These are phyloP conservation scores for Quillaja saponaria DNA, from an alignment of 306 rosid species.

Conservation along the genomic window DNA sequence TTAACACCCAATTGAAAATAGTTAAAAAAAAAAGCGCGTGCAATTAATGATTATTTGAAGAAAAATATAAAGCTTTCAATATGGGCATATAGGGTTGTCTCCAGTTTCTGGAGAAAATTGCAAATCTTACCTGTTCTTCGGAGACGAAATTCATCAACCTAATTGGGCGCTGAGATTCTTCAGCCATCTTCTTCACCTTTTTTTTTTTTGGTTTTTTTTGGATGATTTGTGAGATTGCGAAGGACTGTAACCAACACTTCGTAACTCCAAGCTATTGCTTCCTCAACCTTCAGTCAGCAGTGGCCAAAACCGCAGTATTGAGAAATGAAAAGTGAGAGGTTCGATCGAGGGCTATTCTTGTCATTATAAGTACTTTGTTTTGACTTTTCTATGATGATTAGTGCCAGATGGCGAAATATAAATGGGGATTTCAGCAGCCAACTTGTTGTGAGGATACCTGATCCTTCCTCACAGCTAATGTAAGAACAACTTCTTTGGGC, in stretches of 20 bases:
- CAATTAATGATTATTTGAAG: not conserved
- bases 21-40: slow-evolving; percentile 29
- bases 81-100: not conserved
- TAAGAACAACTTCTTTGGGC: no score
- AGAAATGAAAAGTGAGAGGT: not conserved
- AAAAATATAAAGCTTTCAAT: not conserved
- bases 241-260: not conserved
- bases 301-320: no score
- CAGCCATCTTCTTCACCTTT: slow-evolving; percentile 49
- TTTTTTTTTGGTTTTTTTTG: no score
- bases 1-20: not conserved
- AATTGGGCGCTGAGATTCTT: slow-evolving; percentile 54
- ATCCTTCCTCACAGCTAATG: not conserved
- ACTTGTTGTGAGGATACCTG: not conserved
- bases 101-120: not conserved
- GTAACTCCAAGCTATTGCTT: not conserved
- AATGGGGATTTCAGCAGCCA: not conserved
- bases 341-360: not conserved
- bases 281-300: not conserved
- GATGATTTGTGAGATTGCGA: no score
- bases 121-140: slow-evolving; percentile 68
- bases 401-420: not conserved
- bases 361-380: no score
- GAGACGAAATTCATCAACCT: slow-evolving; percentile 87
- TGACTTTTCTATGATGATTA: no score